These are phyloP conservation scores for Acer yangbiense DNA, from an alignment of 345 rosid genomes.

Conservation along the genomic window DNA sequence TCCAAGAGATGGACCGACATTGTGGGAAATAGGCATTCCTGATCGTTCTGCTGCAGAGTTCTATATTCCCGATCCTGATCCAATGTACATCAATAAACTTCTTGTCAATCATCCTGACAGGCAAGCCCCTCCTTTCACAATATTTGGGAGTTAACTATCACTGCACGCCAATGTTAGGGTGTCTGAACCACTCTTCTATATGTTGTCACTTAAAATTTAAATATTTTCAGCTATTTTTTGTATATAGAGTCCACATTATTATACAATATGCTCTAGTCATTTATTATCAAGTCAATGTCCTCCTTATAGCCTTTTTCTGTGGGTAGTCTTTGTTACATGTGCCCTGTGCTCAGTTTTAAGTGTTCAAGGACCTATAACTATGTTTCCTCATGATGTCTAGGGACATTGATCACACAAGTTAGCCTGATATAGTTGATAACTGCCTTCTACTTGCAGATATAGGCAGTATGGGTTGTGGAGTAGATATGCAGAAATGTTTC, in stretches of 20 bases:
- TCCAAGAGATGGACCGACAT: conserved; percentile 82
- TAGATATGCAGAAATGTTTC: conserved; percentile 80
- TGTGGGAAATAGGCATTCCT: conserved; percentile 96
- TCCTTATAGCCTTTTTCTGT: neutral
- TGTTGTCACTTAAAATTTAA: neutral
- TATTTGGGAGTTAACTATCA: neutral
- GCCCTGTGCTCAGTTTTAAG: neutral
- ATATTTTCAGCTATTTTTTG: neutral
- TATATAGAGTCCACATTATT: neutral
- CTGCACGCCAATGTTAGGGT: neutral
- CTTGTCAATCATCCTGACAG: conserved; percentile 78
- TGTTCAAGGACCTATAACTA: neutral
- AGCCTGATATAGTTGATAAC: neutral
- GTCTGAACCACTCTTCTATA: conserved; percentile 2
- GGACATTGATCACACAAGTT: neutral
- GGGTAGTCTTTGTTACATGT: neutral
- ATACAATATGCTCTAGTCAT: neutral
- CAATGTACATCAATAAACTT: conserved; percentile 62
- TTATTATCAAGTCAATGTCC: neutral
- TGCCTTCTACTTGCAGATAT: conserved; percentile 50
- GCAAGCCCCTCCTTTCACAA: conserved; percentile 27
- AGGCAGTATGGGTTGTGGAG: conserved; percentile 98
- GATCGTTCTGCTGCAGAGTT: conserved; percentile 83
- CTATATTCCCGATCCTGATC: conserved; percentile 79
- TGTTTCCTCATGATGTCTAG: neutral